Conservation (phyloP, 352 stramenopile species). For the Globisporangium cylindrosporum region DNA sequence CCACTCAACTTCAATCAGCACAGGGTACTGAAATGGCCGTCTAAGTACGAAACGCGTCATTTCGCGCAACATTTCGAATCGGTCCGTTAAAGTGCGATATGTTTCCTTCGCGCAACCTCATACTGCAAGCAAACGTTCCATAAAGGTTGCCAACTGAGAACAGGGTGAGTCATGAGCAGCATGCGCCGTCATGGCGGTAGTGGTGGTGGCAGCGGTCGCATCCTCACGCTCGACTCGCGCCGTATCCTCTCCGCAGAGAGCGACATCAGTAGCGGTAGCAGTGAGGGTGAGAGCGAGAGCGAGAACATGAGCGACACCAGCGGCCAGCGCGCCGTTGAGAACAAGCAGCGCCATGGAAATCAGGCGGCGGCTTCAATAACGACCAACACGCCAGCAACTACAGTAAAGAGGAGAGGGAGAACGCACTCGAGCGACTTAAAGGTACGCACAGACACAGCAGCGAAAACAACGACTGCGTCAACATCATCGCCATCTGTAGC, state of each 20-base stretch:
- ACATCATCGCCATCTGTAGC: neutral
- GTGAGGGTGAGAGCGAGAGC: slow-evolving; percentile 11
- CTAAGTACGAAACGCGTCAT: neutral
- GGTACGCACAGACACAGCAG: neutral
- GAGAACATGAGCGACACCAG: slow-evolving; percentile 14
- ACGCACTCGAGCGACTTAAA: neutral
- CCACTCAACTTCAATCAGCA: neutral
- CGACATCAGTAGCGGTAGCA: slow-evolving; percentile 1
- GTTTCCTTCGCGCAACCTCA: slow-evolving; percentile 2
- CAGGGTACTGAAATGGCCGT: neutral
- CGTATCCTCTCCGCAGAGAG: neutral
- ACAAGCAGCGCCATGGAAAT: slow-evolving; percentile 11
- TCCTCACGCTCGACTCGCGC: neutral
- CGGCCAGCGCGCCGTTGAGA: slow-evolving; percentile 7
- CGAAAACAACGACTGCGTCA: neutral
- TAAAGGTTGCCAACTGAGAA: neutral
- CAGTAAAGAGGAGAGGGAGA: neutral
- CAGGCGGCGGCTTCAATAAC: neutral
- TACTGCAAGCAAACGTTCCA: slow-evolving; percentile 5
- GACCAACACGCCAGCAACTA: slow-evolving; percentile 11
- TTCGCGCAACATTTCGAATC: neutral
- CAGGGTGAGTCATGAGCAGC: slow-evolving; percentile 2
- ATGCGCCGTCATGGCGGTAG: neutral
- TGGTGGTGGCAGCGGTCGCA: neutral
- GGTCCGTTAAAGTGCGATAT: neutral